Percentiles rank a stretch among this genome's conserved stretches.
These are phyloP conservation scores for Penicillium sp. DNA, from an alignment of 2,329 filamentous ascomycete genomes.

Conservation along the genomic window DNA sequence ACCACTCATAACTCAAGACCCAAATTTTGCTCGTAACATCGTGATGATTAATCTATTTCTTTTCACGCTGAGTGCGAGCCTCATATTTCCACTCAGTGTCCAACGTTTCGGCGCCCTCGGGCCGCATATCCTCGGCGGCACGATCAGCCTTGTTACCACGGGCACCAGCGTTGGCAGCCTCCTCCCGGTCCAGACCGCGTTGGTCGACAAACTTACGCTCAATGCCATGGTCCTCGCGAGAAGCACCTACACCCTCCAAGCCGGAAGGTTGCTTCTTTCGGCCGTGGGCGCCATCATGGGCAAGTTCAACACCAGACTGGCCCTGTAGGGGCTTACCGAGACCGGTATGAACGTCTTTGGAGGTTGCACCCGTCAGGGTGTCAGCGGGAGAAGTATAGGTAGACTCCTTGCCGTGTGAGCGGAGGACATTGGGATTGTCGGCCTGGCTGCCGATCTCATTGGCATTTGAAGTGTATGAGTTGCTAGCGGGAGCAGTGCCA, in stretches of 20 bases:
- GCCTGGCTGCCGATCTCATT: conserved; percentile 39
- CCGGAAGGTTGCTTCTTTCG: conserved; percentile 44
- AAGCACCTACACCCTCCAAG: conserved; percentile 45
- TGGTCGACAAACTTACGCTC: conserved; percentile 27
- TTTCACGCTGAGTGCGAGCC: conserved; percentile 24
- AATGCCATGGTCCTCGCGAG: conserved; percentile 12
- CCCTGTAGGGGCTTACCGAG: conserved; percentile 53
- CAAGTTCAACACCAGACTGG: conserved; percentile 49
- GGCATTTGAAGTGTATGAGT: conserved; percentile 50
- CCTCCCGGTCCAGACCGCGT: conserved; percentile 30
- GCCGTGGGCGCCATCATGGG: conserved; percentile 45
- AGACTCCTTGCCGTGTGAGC: conserved; percentile 41
- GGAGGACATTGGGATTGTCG: conserved; percentile 40
- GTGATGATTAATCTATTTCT: not conserved
- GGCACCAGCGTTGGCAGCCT: conserved; percentile 16
- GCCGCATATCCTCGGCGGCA: conserved; percentile 30
- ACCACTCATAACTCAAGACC: not conserved
- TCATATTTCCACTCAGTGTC: conserved; percentile 29
- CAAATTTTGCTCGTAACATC: not conserved
- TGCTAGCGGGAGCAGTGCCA: conserved; percentile 59
- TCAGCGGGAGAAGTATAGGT: conserved; percentile 44
- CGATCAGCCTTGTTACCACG: conserved; percentile 30
- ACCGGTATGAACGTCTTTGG: conserved; percentile 53
- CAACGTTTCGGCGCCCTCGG: conserved; percentile 30
- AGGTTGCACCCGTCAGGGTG: conserved; percentile 53